Conservation (phyloP, 441 rosid species). For the Populus trichocarpa region DNA sequence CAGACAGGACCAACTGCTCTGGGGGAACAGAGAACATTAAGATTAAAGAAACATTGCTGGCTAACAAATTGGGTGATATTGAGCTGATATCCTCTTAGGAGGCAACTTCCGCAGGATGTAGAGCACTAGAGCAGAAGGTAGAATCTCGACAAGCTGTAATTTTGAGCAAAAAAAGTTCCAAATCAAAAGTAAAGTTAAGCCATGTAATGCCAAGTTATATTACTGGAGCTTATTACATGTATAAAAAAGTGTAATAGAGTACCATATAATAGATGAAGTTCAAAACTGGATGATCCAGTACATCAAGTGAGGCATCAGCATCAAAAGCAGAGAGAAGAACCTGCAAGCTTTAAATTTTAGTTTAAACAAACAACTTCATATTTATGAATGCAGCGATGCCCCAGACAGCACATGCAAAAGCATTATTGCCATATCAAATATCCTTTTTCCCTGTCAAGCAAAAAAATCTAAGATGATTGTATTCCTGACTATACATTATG, state of each 20-base stretch:
- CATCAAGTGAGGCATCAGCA: slow-evolving; percentile 50
- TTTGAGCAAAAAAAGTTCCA: not conserved
- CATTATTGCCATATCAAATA: no score
- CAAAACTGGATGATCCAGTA: slow-evolving; percentile 59
- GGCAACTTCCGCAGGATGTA: slow-evolving; percentile 58
- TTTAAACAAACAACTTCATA: no score
- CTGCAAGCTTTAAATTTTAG: slow-evolving; percentile 23
- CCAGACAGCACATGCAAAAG: no score
- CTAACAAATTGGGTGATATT: slow-evolving; percentile 49
- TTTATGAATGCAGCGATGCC: no score
- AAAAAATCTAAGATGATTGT: no score
- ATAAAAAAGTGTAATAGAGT: no score
- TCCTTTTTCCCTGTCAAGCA: no score
- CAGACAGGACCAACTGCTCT: not conserved
- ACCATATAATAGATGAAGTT: slow-evolving; percentile 55
- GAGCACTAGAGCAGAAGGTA: slow-evolving; percentile 56
- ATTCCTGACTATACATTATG: no score
- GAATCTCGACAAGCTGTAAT: slow-evolving; percentile 47
- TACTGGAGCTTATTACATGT: slow-evolving; percentile 8
- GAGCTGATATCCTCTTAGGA: slow-evolving; percentile 47
- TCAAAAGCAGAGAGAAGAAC: slow-evolving; percentile 50
- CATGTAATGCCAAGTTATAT: not conserved
- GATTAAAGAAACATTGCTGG: not conserved
- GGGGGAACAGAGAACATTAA: not conserved
- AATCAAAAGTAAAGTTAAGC: no score